Base-by-base conservation (phyloP, 768 basidiomycete species). In the Paxillus involutus region DNA sequence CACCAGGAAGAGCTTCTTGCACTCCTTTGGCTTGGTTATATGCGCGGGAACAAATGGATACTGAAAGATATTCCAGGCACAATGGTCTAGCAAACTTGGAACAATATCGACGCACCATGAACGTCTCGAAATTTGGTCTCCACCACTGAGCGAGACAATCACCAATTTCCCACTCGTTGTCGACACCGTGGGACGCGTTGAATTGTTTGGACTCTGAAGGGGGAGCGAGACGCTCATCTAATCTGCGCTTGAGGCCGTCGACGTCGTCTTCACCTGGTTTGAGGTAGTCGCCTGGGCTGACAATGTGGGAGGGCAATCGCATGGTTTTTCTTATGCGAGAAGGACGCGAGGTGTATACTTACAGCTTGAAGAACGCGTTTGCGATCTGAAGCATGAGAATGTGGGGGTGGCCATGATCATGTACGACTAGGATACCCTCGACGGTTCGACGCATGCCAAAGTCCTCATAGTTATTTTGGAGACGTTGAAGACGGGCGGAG, bases 361-460 rank as follows among this genome's bases (percentile, higher is more conserved):
- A 94, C 93, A 99, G 84, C 72, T 98, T 98, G 81, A 98, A 98
- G 73, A 98, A 99, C 14, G 94, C 94, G 70, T 97, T 98, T 19
- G 95, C 97, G 67, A 99, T 97, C 67, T 98, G 97, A 6, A 98
- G 82, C 88, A 98, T 94, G 60, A 99, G 84, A 57, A 98, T 93
- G 65, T 99, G 96, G 1, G 96, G 95, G 65, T 96, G 93, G 0
- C 95, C 96, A 62, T 98, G 95, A 68, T 98, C 94, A 72, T 97
- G 92, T 6, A 94, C 94, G 52, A 95, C 88, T 43, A 71, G 68
- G 51, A 71, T 71, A 8, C 78, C 93, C 65, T 97, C 95, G 8
- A 97, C 95, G 0, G 96, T 97, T 17, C 94, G 79, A 16, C 97
- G 83, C 91, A 98, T 96, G 9, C 97, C 97, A 71, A 88, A 94